Evolutionary conservation across 2,329 filamentous ascomycete genomes (phyloP).

Genomic region (Cryphonectria carpinicola): DNA sequence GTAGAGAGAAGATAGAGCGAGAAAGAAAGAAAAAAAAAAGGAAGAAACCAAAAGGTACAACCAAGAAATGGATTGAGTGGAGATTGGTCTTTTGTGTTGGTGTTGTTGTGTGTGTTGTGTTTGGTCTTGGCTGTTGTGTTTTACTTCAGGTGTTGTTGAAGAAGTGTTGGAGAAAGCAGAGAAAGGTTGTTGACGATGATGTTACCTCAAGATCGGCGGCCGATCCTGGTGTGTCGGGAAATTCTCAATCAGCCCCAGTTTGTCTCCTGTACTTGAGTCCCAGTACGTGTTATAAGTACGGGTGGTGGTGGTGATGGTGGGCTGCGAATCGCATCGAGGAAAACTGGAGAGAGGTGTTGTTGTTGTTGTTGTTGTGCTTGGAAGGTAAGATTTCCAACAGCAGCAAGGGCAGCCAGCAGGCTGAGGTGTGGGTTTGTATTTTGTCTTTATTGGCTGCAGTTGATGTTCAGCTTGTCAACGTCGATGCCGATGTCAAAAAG

Average conservation of each 20-base stretch:
- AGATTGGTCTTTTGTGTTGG: slow-evolving; percentile 33
- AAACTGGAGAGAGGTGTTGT: neutral
- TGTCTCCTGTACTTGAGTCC: neutral
- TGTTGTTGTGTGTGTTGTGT: slow-evolving; percentile 10
- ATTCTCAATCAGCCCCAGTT: slow-evolving; percentile 6
- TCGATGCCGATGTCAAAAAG: slow-evolving; percentile 4
- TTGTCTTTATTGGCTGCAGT: neutral
- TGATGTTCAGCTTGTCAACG: neutral
- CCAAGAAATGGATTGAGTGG: slow-evolving; percentile 37
- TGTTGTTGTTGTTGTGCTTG: neutral
- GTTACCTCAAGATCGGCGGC: slow-evolving; percentile 12
- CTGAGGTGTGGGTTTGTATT: neutral
- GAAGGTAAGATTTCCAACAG: neutral
- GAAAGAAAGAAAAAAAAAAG: slow-evolving; percentile 27
- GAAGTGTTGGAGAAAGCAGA: neutral
- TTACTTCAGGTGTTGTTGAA: slow-evolving; percentile 1
- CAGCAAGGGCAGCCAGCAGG: neutral
- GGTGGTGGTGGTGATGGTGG: neutral
- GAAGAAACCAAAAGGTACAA: too few species aligned
- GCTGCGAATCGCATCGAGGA: slow-evolving; percentile 1
- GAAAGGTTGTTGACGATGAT: slow-evolving; percentile 2
- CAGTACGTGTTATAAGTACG: neutral
- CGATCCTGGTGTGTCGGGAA: slow-evolving; percentile 1
- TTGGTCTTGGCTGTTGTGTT: neutral
- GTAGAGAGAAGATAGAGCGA: slow-evolving; percentile 32